phyloP scores from a whole-genome alignment of 129 eudicot genomes.

The Lonicera japonica region DNA sequence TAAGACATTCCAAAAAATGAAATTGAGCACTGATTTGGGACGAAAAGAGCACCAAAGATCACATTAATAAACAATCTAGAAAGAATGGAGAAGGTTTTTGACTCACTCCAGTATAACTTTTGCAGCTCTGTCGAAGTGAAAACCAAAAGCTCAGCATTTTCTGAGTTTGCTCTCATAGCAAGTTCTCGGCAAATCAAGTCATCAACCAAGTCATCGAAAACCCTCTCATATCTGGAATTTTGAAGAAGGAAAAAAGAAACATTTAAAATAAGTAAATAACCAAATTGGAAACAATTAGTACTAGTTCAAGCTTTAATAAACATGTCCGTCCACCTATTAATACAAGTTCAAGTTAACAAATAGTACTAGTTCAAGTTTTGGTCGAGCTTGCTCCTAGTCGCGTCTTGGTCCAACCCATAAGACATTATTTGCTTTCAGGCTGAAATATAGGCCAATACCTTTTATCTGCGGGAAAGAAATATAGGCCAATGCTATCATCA shows the following conservation, averaged over 20 bases:
- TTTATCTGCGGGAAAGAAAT: slow-evolving; percentile 41
- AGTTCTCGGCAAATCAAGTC: slow-evolving; percentile 55
- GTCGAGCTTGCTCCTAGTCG: too few species aligned
- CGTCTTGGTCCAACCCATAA: background rate
- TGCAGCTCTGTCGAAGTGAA: slow-evolving; percentile 60
- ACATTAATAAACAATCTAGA: background rate
- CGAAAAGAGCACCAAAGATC: background rate
- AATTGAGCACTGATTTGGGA: background rate
- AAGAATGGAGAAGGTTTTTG: background rate
- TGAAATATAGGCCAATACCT: too few species aligned
- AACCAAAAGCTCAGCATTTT: slow-evolving; percentile 66
- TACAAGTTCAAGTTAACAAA: too few species aligned
- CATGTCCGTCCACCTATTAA: too few species aligned
- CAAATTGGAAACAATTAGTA: background rate
- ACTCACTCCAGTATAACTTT: slow-evolving; percentile 44
- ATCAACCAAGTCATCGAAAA: slow-evolving; percentile 37
- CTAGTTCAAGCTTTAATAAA: too few species aligned
- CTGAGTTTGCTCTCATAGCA: slow-evolving; percentile 40
- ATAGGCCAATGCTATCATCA: slow-evolving; percentile 48
- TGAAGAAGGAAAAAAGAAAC: background rate
- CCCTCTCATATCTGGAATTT: slow-evolving; percentile 31
- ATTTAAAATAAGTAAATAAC: background rate
- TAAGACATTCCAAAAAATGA: too few species aligned
- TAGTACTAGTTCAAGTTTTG: too few species aligned
- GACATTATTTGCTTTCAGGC: background rate